phyloP scores from a whole-genome alignment of 345 rosid species.

The Citrus sp. region DNA sequence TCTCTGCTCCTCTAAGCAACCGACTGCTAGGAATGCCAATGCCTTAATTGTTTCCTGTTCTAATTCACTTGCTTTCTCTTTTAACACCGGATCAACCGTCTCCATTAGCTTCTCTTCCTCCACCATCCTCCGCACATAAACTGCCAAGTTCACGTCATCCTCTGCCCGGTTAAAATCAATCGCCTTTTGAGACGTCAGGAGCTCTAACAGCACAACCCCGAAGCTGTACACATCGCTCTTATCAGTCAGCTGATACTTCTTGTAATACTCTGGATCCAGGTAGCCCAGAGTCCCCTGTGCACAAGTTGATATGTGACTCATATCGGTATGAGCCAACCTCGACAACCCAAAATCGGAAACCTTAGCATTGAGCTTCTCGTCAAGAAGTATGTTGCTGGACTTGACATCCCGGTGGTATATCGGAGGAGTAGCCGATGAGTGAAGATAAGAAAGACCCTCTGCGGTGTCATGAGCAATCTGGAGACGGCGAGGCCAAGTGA shows the following conservation, averaged over 20 bases:
- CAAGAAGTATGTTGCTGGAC: constrained; percentile 51
- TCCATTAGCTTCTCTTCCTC: constrained; percentile 40
- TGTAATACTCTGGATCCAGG: constrained; percentile 46
- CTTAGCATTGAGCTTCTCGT: constrained; percentile 40
- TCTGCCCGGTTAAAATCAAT: constrained; percentile 36
- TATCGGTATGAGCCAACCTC: constrained; percentile 36
- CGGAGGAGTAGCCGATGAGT: constrained; percentile 37
- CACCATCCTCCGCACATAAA: constrained; percentile 34
- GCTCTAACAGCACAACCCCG: constrained; percentile 50
- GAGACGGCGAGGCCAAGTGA: constrained; percentile 38
- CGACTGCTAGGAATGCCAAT: constrained; percentile 36
- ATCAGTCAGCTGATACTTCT: constrained; percentile 44
- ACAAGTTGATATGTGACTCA: constrained; percentile 48
- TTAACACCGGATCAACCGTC: constrained; percentile 31
- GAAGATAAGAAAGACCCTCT: constrained; percentile 46
- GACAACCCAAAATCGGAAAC: constrained; percentile 55
- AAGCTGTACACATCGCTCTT: constrained; percentile 57
- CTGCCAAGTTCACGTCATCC: constrained; percentile 48
- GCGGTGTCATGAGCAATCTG: constrained; percentile 39
- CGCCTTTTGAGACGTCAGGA: constrained; percentile 44
- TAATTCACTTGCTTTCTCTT: constrained; percentile 21
- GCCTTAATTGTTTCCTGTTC: constrained; percentile 55
- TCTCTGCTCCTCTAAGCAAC: constrained; percentile 57
- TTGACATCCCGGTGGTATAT: constrained; percentile 54
- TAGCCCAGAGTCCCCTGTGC: constrained; percentile 57